Percentiles rank a stretch among this genome's conserved stretches.
Conservation (phyloP, 306 rosid genomes). For the Herpetospermum pedunculosum region DNA sequence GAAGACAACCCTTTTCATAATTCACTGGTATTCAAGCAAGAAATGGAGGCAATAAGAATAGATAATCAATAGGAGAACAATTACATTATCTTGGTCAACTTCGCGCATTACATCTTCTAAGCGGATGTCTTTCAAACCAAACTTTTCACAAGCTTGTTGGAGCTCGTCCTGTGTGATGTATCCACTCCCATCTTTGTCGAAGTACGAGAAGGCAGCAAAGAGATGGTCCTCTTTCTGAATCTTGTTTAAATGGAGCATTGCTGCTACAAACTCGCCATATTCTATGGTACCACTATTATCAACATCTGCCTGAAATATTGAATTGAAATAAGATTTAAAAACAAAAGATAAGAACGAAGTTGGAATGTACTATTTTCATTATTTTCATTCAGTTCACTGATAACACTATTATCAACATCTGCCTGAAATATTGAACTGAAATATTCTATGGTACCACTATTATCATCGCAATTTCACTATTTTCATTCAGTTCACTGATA, state of each 20-base stretch:
- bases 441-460: too few species aligned
- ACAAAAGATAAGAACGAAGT: not conserved
- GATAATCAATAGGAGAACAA: not conserved
- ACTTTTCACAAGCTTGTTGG: constrained; percentile 71
- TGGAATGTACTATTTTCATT: too few species aligned
- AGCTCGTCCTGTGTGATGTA: constrained; percentile 88
- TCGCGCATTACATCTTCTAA: constrained; percentile 73
- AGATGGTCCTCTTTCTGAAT: constrained; percentile 84
- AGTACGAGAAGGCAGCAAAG: constrained; percentile 73
- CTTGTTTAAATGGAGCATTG: constrained; percentile 88
- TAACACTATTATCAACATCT: too few species aligned
- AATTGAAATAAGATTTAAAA: not conserved
- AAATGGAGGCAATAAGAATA: not conserved
- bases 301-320: constrained; percentile 57
- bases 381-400: not conserved
- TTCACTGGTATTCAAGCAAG: not conserved
- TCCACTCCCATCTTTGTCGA: constrained; percentile 94
- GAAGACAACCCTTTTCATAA: not conserved
- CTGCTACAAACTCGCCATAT: constrained; percentile 88
- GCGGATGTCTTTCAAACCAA: constrained; percentile 55
- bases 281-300: constrained; percentile 96
- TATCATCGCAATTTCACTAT: too few species aligned
- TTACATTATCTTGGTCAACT: constrained; percentile 80
- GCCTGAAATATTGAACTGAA: too few species aligned
- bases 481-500: not conserved